phyloP scores from a whole-genome alignment of 768 basidiomycete species.

The Lentinula aciculospora region DNA sequence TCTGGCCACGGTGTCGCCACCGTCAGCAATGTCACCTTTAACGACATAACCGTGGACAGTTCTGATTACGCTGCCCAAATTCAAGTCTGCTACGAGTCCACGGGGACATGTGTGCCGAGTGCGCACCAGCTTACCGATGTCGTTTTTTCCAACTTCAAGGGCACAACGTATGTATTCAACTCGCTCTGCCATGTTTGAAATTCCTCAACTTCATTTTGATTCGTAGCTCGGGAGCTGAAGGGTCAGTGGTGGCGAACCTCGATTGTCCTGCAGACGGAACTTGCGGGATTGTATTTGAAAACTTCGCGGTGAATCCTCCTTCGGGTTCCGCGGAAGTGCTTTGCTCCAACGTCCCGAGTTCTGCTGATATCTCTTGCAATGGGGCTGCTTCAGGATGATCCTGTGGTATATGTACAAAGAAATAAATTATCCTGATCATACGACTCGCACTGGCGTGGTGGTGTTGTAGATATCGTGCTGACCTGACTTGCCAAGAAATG shows the following conservation, averaged over 20 bases:
- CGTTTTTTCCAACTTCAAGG: slow-evolving; percentile 19
- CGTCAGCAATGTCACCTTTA: slow-evolving; percentile 24
- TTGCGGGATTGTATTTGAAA: slow-evolving; percentile 18
- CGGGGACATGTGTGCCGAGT: slow-evolving; percentile 19
- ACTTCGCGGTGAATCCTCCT: slow-evolving; percentile 20
- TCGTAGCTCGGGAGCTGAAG: slow-evolving; percentile 7
- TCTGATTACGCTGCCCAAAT: slow-evolving; percentile 28
- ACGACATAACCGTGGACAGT: slow-evolving; percentile 21
- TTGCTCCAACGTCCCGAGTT: slow-evolving; percentile 22
- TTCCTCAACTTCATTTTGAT: background rate
- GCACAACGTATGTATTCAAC: slow-evolving; percentile 20
- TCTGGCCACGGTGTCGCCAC: slow-evolving; percentile 23
- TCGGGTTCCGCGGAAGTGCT: slow-evolving; percentile 18
- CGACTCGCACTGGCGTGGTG: no score
- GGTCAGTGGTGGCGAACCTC: slow-evolving; percentile 22
- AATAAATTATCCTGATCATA: no score
- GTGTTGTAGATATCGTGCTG: no score
- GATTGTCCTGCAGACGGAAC: slow-evolving; percentile 21
- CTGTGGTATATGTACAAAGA: background rate
- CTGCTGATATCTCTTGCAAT: slow-evolving; percentile 19
- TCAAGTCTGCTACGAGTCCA: slow-evolving; percentile 23
- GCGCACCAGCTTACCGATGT: slow-evolving; percentile 20
- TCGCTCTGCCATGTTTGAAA: background rate
- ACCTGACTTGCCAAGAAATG: no score
- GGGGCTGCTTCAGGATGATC: slow-evolving; percentile 20